Evolutionary conservation across 257 asterid species (phyloP), one percentile per base, ranked within the genome.

Genomic region (Datura wrightii): DNA sequence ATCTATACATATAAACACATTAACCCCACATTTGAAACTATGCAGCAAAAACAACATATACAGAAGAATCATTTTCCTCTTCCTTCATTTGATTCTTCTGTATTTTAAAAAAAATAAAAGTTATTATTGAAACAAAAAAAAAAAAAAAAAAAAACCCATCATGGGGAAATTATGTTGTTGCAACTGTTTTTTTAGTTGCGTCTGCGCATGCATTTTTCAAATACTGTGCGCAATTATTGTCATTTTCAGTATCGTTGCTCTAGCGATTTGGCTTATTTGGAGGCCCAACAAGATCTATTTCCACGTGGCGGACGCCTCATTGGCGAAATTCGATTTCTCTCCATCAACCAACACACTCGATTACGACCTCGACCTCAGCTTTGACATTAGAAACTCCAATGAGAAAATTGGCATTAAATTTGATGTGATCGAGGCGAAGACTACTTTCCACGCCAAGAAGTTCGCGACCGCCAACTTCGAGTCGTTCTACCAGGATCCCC

Each of bases 351-450:
- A 53, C 92, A 92, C 92, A 44, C 94, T 94, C 15, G 90, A 65
- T 81, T 94, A 91, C 89, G 87, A 96, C 54, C 87, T 96, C 31
- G 89, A 93, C 24, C 84, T 94, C 52, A 91, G 90, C 80, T 69
- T 96, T 78, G 90, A 96, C 71, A 85, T 94, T 78, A 88, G 95
- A 10, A 94, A 96, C 90, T 97, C 99, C 1, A 96, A 96, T 88
- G 85, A 74, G 83, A 94, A 95, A 1, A 89, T 96, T 76, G 95
- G 97, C 1, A 80, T 96, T 48, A 89, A 92, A 92, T 96, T 92
- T 88, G 99, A 96, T 53, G 52, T 6, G 6, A 90, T 96, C 85
- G 94, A 94, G 83, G 97, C 94, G 9, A 87, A 86, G 82, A 94
- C 93, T 1, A 85, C 42, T 0, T 96, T 92, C 86, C 88, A 90